These are phyloP conservation scores for Moesziomyces antarcticus DNA, from an alignment of 1,284 basidiomycete genomes.

Conservation along the genomic window DNA sequence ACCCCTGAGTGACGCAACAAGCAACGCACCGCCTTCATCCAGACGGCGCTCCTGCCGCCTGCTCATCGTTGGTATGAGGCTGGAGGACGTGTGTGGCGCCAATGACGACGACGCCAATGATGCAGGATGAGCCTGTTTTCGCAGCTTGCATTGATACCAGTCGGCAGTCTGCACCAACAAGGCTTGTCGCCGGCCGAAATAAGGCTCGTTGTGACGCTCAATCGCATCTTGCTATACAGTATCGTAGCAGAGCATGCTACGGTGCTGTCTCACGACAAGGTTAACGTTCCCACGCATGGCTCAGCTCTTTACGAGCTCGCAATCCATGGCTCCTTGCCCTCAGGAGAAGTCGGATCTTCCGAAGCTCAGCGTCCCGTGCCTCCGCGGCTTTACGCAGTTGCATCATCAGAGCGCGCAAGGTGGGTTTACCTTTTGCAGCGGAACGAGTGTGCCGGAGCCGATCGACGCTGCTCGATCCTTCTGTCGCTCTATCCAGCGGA, in stretches of 20 bases:
- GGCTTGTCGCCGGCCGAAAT: neutral
- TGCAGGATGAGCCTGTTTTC: neutral
- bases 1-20: neutral
- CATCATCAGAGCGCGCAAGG: no score
- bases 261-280: no score
- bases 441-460: neutral
- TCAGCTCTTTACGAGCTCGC: no score
- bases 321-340: no score
- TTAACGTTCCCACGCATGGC: no score
- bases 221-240: no score
- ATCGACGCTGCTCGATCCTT: neutral
- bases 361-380: neutral
- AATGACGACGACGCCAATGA: neutral
- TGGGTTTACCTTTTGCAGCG: neutral
- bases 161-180: neutral
- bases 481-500: neutral
- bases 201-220: neutral
- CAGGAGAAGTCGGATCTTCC: neutral
- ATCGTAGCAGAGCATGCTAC: no score
- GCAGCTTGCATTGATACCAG: neutral
- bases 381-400: neutral
- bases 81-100: no score
- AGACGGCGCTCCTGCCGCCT: no score
- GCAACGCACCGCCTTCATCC: no score
- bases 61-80: no score